These are phyloP conservation scores for Glutinoglossum americanum DNA, from an alignment of 495 filamentous ascomycete species.

Conservation along the genomic window DNA sequence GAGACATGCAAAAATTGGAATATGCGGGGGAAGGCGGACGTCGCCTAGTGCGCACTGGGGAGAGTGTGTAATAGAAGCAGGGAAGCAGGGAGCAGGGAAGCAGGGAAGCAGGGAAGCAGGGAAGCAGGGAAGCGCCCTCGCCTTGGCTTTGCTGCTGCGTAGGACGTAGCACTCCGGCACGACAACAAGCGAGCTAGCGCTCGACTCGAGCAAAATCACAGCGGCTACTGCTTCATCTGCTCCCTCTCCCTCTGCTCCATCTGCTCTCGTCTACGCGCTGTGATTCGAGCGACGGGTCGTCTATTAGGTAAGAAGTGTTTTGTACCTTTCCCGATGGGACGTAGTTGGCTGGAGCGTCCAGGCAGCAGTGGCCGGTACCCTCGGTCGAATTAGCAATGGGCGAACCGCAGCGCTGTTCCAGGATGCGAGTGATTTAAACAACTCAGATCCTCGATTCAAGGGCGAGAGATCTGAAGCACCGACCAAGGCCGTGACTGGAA, in stretches of 20 bases:
- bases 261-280: background rate
- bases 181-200: background rate
- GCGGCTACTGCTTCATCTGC: background rate
- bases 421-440: background rate
- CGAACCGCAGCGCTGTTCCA: background rate
- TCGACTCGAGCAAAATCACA: background rate
- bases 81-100: no score
- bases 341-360: background rate
- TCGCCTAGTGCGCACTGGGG: background rate
- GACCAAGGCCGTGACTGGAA: no score
- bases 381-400: background rate
- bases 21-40: conserved; percentile 2
- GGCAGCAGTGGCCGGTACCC: background rate
- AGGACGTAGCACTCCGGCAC: no score
- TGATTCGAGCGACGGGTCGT: background rate
- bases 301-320: background rate
- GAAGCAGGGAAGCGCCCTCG: no score
- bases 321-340: background rate
- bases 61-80: background rate
- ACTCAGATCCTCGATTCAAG: background rate
- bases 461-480: background rate
- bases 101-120: no score
- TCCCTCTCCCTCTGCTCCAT: no score
- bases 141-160: no score
- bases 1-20: background rate